A percentile compares a stretch with the other conserved stretches of the same genome.
phyloP scores from a whole-genome alignment of 352 stramenopile species.

The Globisporangium sylvaticum region DNA sequence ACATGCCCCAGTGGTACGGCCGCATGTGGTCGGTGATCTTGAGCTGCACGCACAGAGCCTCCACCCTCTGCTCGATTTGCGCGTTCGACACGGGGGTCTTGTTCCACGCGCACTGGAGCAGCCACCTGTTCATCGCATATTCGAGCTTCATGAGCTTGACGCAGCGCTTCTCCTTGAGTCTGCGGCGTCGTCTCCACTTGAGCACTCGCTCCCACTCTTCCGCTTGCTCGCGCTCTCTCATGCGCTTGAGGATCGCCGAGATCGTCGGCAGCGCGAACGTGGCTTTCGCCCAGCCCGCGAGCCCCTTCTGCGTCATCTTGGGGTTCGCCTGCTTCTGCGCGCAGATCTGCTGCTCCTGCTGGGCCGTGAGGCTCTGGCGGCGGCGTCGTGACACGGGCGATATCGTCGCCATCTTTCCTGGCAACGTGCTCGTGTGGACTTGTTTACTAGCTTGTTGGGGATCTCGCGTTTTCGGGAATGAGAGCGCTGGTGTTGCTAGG shows the following conservation, averaged over 20 bases:
- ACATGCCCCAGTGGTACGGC: constrained; percentile 55
- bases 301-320: constrained; percentile 12
- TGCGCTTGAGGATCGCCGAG: constrained; percentile 6
- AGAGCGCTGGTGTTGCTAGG: too few species aligned
- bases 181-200: too few species aligned
- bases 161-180: constrained; percentile 17
- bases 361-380: neutral
- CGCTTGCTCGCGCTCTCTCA: neutral
- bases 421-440: too few species aligned
- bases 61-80: constrained; percentile 33
- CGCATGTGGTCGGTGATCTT: constrained; percentile 16
- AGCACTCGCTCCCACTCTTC: neutral
- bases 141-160: constrained; percentile 56
- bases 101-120: constrained; percentile 30
- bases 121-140: constrained; percentile 38
- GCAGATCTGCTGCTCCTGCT: constrained; percentile 10
- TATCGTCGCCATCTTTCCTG: too few species aligned
- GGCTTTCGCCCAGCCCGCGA: constrained; percentile 12
- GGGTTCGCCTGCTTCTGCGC: constrained; percentile 3
- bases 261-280: constrained; percentile 8
- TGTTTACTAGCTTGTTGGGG: too few species aligned
- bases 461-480: too few species aligned
- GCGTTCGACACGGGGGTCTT: constrained; percentile 21
- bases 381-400: neutral
- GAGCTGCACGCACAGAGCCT: constrained; percentile 33